Evolutionary conservation across 2,329 filamentous ascomycete species (phyloP).

Genomic region (Chrysosporium keratinophilum): DNA sequence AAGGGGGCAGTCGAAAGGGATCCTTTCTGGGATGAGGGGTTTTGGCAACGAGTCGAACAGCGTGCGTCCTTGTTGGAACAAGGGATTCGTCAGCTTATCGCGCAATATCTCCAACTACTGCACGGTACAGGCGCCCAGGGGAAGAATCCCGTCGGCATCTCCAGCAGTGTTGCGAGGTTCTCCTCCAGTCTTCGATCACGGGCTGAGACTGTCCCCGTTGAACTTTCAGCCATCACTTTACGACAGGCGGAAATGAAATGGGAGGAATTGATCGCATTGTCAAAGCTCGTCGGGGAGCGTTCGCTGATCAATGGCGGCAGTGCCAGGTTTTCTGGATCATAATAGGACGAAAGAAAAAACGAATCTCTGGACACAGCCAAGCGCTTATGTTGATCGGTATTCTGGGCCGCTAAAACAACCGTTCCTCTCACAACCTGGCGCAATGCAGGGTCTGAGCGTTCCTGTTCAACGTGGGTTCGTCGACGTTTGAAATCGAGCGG

Average conservation of each 20-base stretch:
- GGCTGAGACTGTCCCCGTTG: constrained; percentile 20
- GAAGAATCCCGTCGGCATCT: background rate
- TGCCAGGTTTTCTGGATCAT: background rate
- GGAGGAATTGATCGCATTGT: constrained; percentile 28
- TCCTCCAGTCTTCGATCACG: too few species aligned
- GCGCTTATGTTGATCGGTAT: too few species aligned
- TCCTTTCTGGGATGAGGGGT: constrained; percentile 33
- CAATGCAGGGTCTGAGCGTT: too few species aligned
- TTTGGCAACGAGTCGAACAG: constrained; percentile 35
- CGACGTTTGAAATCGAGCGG: too few species aligned
- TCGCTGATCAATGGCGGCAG: background rate
- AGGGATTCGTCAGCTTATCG: constrained; percentile 31
- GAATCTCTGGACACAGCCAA: background rate
- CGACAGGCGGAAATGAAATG: constrained; percentile 25
- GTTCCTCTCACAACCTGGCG: too few species aligned
- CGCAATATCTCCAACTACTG: constrained; percentile 33
- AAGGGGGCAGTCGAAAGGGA: constrained; percentile 34
- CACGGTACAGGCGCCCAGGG: constrained; percentile 16
- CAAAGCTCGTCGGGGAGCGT: constrained; percentile 15
- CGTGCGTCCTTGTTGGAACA: constrained; percentile 31
- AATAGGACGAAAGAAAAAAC: background rate
- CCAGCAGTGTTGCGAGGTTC: background rate
- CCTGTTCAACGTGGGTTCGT: too few species aligned
- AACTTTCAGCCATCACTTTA: constrained; percentile 25
- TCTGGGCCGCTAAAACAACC: too few species aligned